Conservation (phyloP, 2,329 filamentous ascomycete genomes). For the Aspergillus fumigatus region DNA sequence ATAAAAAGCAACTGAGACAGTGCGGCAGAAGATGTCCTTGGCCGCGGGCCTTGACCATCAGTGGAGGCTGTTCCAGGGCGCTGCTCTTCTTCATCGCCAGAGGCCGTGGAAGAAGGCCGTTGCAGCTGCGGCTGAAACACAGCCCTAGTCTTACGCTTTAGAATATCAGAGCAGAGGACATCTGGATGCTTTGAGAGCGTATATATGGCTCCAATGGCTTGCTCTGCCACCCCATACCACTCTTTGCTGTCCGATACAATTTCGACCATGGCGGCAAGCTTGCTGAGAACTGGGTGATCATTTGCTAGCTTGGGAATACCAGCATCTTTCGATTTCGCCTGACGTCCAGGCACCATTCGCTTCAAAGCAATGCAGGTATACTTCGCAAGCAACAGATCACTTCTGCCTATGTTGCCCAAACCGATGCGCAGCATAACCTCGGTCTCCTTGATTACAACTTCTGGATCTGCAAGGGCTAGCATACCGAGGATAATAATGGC, state of each 20-base stretch:
- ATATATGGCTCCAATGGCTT: conserved; percentile 94
- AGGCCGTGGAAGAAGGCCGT: conserved; percentile 23
- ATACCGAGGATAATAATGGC: conserved; percentile 96
- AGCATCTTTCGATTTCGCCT: conserved; percentile 64
- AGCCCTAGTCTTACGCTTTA: conserved; percentile 77
- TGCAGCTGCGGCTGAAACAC: conserved; percentile 59
- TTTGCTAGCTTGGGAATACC: conserved; percentile 75
- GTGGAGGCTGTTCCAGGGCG: conserved; percentile 31
- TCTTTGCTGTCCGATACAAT: conserved; percentile 86
- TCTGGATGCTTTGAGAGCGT: conserved; percentile 91
- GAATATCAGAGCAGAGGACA: conserved; percentile 82
- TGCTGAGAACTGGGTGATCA: conserved; percentile 79
- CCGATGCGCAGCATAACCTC: conserved; percentile 91
- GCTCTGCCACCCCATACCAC: conserved; percentile 91
- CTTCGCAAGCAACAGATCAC: conserved; percentile 83
- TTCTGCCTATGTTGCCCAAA: conserved; percentile 71
- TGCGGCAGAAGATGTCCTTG: conserved; percentile 63
- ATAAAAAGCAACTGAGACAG: conserved; percentile 91
- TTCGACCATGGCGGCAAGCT: conserved; percentile 79
- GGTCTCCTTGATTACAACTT: conserved; percentile 92
- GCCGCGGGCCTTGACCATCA: conserved; percentile 43
- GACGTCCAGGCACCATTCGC: conserved; percentile 83
- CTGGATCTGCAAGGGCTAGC: conserved; percentile 86
- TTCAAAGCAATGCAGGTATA: conserved; percentile 92
- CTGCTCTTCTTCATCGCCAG: conserved; percentile 29